These are phyloP conservation scores for Coemansia sp. DNA, from an alignment of 192 early-diverging fungal genomes.

Conservation along the genomic window DNA sequence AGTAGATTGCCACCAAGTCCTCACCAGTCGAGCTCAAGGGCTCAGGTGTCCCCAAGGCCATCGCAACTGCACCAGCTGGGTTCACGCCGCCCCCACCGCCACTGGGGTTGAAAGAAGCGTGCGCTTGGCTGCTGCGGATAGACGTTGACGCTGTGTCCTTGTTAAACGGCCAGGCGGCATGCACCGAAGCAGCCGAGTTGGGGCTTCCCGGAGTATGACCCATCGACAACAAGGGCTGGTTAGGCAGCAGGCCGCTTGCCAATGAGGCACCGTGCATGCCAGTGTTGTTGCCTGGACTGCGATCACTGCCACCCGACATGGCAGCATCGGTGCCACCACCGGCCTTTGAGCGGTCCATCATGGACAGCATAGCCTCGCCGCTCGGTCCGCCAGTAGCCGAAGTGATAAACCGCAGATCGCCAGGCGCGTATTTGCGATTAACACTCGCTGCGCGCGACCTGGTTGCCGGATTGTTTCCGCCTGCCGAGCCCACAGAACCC, in stretches of 20 bases:
- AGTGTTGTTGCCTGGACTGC: constrained; percentile 6
- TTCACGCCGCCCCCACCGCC: not conserved
- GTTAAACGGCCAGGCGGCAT: constrained; percentile 49
- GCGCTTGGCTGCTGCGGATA: not conserved
- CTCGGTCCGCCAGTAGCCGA: constrained; percentile 10
- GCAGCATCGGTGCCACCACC: not conserved
- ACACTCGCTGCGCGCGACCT: constrained; percentile 40
- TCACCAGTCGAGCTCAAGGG: constrained; percentile 13
- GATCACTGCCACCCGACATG: not conserved
- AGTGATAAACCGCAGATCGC: constrained; percentile 35
- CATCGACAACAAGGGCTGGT: constrained; percentile 4
- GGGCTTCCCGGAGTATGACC: constrained; percentile 31
- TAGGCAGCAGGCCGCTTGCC: no score
- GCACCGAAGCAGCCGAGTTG: constrained; percentile 16
- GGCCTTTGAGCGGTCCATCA: constrained; percentile 16
- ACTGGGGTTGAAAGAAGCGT: not conserved
- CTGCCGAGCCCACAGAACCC: constrained; percentile 16
- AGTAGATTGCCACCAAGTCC: constrained; percentile 36
- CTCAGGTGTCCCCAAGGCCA: constrained; percentile 8
- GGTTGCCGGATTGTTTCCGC: constrained; percentile 3
- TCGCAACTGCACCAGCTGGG: not conserved
- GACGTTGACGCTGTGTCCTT: constrained; percentile 6
- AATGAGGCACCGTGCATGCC: no score
- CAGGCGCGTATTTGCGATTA: constrained; percentile 27
- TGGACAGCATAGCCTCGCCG: constrained; percentile 28